Evolutionary conservation across 1,139 yeast species (phyloP), one percentile per base, ranked within the genome.

Genomic region (Yamadazyma membranifaciens): DNA sequence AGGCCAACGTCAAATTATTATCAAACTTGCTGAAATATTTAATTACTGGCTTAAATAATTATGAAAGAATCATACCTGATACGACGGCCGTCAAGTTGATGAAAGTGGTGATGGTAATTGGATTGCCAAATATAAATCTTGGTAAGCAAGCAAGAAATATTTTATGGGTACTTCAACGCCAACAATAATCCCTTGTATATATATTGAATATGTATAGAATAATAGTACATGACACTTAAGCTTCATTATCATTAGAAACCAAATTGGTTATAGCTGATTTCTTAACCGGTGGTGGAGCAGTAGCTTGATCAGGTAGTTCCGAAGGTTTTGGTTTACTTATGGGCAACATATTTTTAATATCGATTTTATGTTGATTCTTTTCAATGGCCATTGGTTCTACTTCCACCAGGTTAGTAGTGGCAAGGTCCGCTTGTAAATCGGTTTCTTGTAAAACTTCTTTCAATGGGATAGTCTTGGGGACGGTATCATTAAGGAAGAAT

Each of bases 401-500:
- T 17, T 26, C 31, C 7, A 30, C 43, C 44, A 20, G 43, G 31
- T 34, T 5, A 33, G 27, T 27, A 6, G 25, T 37, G 43, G 64
- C 63, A 38, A 76, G 24, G 24, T 20, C 24, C 5, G 7, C 7
- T 20, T 20, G 7, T 20, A 20, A 20, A 20, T 20, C 24, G 24
- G 24, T 75, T 40, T 68, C 64, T 29, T 65, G 62, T 6, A 80
- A 71, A 7, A 84, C 65, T 15, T 75, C 74, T 14, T 75, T 75
- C 33, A 84, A 59, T 4, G 79, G 73, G 16, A 69, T 72, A 0
- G 84, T 75, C 52, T 78, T 78, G 7, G 94, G 94, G 4, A 83
- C 78, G 1, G 85, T 75, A 48, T 83, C 89, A 38, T 72, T 62
- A 47, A 91, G 68, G 56, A 91, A 91, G 39, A 74, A 72, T 43